Base-by-base conservation (phyloP, 495 filamentous ascomycete genomes). In the Jackrogersella multiformis region DNA sequence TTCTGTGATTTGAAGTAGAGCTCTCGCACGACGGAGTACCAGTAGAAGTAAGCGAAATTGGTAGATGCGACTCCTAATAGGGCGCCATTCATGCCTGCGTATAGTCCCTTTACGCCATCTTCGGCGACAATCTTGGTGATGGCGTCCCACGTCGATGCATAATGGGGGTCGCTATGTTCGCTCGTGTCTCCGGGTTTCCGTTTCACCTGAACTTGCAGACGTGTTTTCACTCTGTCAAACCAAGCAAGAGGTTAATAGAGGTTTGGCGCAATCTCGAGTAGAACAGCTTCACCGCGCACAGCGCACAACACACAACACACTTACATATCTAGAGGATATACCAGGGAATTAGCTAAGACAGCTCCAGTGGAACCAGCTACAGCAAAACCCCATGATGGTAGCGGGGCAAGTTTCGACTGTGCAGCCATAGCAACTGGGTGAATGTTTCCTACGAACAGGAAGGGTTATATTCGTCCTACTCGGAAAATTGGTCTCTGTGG, bases 41-140 rank as follows among this genome's bases (percentile, higher is more conserved):
- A 99, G 82, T 98, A 99, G 74, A 99, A 99, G 79, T 99, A 99
- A 62, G 95, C 95, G 74, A 99, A 99, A 75, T 99, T 99, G 58
- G 93, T 98, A 12, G 93, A 97, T 6, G 92, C 94, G 12, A 98
- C 96, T 41, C 95, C 95, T 15, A 97, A 78, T 9, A 99, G 83
- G 5, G 92, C 86, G 15, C 96, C 94, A 46, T 84, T 79, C 73
- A 99, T 93, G 48, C 95, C 95, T 41, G 91, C 87, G 73, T 98
- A 99, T 20, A 99, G 85, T 2, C 96, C 95, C 13, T 77, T 64
- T 13, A 95, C 34, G 12, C 95, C 96, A 46, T 97, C 94, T 62
- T 91, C 89, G 48, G 87, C 86, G 15, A 89, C 76, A 71, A 99
- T 98, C 78, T 94, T 95, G 38, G 77, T 82, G 65, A 99, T 89